A percentile compares a stretch with the other conserved stretches of the same genome.
Evolutionary conservation across 192 early-diverging fungal genomes (phyloP).

Genomic region (Phlyctochytrium planicorne): DNA sequence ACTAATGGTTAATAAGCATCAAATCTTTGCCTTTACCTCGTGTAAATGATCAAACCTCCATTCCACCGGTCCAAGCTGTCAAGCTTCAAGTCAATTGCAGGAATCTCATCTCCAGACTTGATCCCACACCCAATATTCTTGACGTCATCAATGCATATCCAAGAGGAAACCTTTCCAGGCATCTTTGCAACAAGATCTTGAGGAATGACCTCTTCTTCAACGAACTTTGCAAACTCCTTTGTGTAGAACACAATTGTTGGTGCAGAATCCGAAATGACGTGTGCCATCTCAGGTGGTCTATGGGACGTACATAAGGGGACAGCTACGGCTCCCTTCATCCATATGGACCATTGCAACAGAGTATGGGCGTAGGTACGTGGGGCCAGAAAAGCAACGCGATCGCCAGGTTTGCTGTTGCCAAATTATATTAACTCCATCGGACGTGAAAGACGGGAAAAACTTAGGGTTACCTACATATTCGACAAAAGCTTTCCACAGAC

Average conservation of each 20-base stretch:
- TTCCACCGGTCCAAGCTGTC: constrained; percentile 30
- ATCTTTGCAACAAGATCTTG: background rate
- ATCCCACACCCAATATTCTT: constrained; percentile 8
- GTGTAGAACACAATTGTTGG: constrained; percentile 62
- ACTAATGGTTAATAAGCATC: constrained; percentile 7
- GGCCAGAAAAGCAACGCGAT: constrained; percentile 33
- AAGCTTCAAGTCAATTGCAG: constrained; percentile 19
- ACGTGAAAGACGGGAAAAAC: too few species aligned
- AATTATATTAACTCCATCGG: background rate
- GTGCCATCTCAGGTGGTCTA: constrained; percentile 73
- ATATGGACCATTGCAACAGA: constrained; percentile 39
- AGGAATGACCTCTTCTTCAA: constrained; percentile 16
- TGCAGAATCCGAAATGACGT: constrained; percentile 69
- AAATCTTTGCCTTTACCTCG: constrained; percentile 49
- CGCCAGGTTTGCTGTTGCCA: background rate
- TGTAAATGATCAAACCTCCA: constrained; percentile 75
- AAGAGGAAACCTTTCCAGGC: background rate
- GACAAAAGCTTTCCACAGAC: background rate
- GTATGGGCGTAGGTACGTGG: constrained; percentile 34
- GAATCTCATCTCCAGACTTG: constrained; percentile 8
- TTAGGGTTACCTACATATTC: constrained; percentile 3
- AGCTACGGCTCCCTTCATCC: constrained; percentile 76
- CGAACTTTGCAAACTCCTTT: constrained; percentile 40
- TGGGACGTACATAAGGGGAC: constrained; percentile 79
- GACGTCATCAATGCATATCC: constrained; percentile 4